These are phyloP conservation scores for Cytospora paraplurivora DNA, from an alignment of 2,329 filamentous ascomycete species.

Conservation along the genomic window DNA sequence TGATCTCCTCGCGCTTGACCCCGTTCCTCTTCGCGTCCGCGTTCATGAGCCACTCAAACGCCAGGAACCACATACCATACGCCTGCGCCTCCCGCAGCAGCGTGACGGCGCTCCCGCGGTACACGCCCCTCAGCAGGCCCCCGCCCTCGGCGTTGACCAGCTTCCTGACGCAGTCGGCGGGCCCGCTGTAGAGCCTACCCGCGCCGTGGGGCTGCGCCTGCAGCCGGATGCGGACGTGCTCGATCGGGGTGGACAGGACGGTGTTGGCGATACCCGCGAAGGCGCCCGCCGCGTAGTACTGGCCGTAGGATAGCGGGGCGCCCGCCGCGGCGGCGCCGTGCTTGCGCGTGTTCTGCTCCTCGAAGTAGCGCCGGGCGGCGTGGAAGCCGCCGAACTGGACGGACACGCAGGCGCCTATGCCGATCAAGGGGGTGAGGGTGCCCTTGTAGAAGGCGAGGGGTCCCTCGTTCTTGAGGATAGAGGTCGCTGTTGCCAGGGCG, in stretches of 20 bases:
- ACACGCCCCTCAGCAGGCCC: constrained; percentile 73
- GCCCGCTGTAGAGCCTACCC: constrained; percentile 76
- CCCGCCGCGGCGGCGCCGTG: constrained; percentile 60
- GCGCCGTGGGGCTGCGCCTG: constrained; percentile 95
- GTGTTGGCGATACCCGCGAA: constrained; percentile 93
- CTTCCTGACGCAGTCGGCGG: constrained; percentile 87
- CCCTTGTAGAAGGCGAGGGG: constrained; percentile 96
- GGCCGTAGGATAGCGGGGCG: constrained; percentile 72
- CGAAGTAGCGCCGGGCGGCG: constrained; percentile 83
- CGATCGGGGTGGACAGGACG: constrained; percentile 85
- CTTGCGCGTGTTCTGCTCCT: constrained; percentile 66
- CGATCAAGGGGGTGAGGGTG: constrained; percentile 89
- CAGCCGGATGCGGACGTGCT: constrained; percentile 93
- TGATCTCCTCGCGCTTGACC: constrained; percentile 74
- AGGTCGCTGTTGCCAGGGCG: constrained; percentile 76
- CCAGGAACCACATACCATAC: constrained; percentile 93
- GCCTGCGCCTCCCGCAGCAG: constrained; percentile 87
- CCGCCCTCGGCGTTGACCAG: constrained; percentile 63
- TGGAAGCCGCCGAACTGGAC: constrained; percentile 98
- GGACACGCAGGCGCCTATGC: constrained; percentile 96
- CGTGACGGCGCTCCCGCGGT: constrained; percentile 86
- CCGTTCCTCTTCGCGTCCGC: constrained; percentile 77
- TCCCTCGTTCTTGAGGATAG: constrained; percentile 88
- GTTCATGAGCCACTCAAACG: constrained; percentile 97
- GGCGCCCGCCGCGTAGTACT: constrained; percentile 89